Base-by-base conservation (phyloP, 495 filamentous ascomycete genomes). In the Hyphodiscus hymeniophilus region DNA sequence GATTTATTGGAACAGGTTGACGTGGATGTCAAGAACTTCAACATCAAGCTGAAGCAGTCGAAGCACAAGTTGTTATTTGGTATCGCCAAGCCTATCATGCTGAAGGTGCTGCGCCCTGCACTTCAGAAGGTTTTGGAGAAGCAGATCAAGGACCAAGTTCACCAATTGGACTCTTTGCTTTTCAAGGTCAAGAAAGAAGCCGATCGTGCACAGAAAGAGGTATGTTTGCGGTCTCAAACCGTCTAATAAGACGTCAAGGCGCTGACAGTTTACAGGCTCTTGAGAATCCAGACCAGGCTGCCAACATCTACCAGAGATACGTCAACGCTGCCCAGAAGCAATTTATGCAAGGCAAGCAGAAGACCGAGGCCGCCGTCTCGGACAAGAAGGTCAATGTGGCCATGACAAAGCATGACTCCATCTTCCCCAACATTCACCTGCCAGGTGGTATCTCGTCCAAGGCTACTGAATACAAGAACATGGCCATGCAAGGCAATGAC, bases 381-480 rank as follows among this genome's bases (percentile, higher is more conserved):
- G 84, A 89, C 60, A 92, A 86, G 68, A 87, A 87, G 74, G 77
- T 85, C 62, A 91, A 90, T 62, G 74, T 94, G 40, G 87, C 88
- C 15, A 72, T 94, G 58, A 98, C 92, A 17, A 76, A 90, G 63
- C 74, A 95, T 45, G 88, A 94, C 56, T 89, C 85, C 51, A 84
- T 95, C 43, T 94, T 97, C 82, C 82, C 84, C 42, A 74, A 87
- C 58, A 81, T 98, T 64, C 76, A 84, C 39, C 76, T 98, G 1
- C 90, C 90, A 20, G 89, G 89, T 45, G 89, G 89, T 49, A 90
- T 95, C 63, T 88, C 85, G 46, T 84, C 77, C 69, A 96, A 95
- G 77, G 91, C 92, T 16, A 94, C 91, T 44, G 86, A 95, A 65
- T 97, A 91, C 73, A 88, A 81, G 64, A 81, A 96, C 35, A 72